Conservation (phyloP, 2,329 filamentous ascomycete species). For the Pseudocercospora fuligena region DNA sequence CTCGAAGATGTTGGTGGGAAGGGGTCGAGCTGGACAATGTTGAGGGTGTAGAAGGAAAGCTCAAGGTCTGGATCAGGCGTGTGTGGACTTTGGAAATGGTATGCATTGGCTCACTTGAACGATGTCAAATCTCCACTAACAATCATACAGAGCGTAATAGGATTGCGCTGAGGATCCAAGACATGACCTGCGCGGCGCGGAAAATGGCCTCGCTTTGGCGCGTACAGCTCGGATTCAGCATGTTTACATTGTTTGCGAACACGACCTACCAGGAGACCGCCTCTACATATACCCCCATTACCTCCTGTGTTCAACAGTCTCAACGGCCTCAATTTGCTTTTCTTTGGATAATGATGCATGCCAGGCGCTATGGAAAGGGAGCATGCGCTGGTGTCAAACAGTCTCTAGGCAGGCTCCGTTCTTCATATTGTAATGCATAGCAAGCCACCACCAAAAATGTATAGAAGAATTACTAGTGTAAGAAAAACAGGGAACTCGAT, state of each 20-base stretch:
- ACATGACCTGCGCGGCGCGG: background rate
- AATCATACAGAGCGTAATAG: slow-evolving; percentile 37
- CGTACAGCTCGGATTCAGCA: background rate
- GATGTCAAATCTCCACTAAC: background rate
- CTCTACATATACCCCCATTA: slow-evolving; percentile 4
- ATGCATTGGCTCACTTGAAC: slow-evolving; percentile 36
- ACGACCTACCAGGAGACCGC: background rate
- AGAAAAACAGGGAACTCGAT: background rate
- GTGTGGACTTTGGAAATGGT: slow-evolving; percentile 99
- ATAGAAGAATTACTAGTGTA: background rate
- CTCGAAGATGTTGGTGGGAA: slow-evolving; percentile 98
- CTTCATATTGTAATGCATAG: slow-evolving; percentile 8
- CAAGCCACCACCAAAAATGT: slow-evolving; percentile 4
- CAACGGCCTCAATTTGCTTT: slow-evolving; percentile 4
- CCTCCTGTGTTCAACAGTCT: background rate
- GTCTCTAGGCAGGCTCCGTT: slow-evolving; percentile 7
- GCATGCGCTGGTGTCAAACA: slow-evolving; percentile 7
- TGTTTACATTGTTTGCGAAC: slow-evolving; percentile 2
- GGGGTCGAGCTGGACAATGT: slow-evolving; percentile 89
- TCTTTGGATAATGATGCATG: slow-evolving; percentile 7
- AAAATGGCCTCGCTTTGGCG: background rate
- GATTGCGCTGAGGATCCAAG: slow-evolving; percentile 32
- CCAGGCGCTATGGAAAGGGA: slow-evolving; percentile 6
- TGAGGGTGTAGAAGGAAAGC: slow-evolving; percentile 84
- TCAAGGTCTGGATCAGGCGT: slow-evolving; percentile 97